Evolutionary conservation across 208 protist species (phyloP).

Genomic region (Trypanosoma lewisi): DNA sequence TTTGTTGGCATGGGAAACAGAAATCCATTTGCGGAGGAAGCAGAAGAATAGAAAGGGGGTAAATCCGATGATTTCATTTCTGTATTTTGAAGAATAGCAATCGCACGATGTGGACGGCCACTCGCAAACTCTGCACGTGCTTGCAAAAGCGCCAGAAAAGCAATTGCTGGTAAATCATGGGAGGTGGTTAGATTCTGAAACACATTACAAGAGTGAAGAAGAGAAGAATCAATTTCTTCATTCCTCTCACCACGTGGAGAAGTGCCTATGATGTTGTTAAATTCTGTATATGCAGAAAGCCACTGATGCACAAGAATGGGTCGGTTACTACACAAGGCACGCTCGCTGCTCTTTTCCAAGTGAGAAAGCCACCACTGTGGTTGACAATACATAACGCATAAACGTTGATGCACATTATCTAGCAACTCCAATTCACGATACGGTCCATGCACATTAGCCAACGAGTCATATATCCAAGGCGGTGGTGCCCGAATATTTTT

Average conservation of each 20-base stretch:
- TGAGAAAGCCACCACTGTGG: conserved; percentile 29
- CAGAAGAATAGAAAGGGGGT: no score
- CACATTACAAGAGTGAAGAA: not conserved
- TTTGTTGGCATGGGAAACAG: conserved; percentile 24
- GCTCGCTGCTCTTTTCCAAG: conserved; percentile 19
- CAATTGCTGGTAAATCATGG: conserved; percentile 10
- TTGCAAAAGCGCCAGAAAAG: conserved; percentile 27
- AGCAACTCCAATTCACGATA: conserved; percentile 24
- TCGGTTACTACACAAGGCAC: conserved; percentile 15
- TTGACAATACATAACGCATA: conserved; percentile 20
- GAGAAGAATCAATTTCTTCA: not conserved
- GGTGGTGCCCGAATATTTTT: conserved; percentile 8
- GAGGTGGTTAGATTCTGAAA: not conserved
- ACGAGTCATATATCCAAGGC: conserved; percentile 12
- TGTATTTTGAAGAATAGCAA: conserved; percentile 30
- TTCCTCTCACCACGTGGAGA: not conserved
- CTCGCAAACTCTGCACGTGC: conserved; percentile 29
- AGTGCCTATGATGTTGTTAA: not conserved
- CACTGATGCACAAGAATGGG: conserved; percentile 26
- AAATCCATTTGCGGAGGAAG: not conserved
- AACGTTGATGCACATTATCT: conserved; percentile 22
- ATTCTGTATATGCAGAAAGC: conserved; percentile 20
- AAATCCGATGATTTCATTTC: not conserved
- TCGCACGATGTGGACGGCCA: conserved; percentile 24
- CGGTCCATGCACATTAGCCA: conserved; percentile 13